Conservation (phyloP, 352 stramenopile species). For the Chrysophaeum taylorii region DNA sequence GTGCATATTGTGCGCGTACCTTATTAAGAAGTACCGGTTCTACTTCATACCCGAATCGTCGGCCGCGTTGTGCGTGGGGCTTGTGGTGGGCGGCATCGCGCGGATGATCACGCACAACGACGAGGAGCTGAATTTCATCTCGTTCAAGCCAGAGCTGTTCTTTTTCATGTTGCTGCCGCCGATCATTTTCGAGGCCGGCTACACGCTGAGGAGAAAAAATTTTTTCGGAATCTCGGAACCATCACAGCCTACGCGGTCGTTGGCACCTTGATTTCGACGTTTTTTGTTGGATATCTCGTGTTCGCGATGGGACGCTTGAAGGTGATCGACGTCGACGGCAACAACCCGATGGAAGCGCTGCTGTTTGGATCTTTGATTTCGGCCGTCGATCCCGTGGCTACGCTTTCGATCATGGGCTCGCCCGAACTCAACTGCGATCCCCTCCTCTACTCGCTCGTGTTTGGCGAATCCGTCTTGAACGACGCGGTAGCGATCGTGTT, state of each 20-base stretch:
- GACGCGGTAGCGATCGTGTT: conserved; percentile 92
- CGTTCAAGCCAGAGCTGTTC: conserved; percentile 63
- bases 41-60: conserved; percentile 70
- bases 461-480: conserved; percentile 93
- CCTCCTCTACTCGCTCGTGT: conserved; percentile 75
- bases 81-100: conserved; percentile 45
- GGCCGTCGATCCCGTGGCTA: conserved; percentile 88
- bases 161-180: conserved; percentile 91
- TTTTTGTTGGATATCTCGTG: conserved; percentile 83
- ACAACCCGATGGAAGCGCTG: conserved; percentile 80
- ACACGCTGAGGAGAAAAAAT: conserved; percentile 47
- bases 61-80: not conserved
- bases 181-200: conserved; percentile 84
- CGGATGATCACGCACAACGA: conserved; percentile 55
- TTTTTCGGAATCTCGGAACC: conserved; percentile 93
- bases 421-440: conserved; percentile 71
- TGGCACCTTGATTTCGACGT: conserved; percentile 87
- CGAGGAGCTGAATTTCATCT: conserved; percentile 75
- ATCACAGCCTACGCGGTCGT: conserved; percentile 87
- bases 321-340: conserved; percentile 72
- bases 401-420: conserved; percentile 82
- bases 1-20: conserved; percentile 73
- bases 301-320: conserved; percentile 65
- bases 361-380: conserved; percentile 89
- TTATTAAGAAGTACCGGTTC: conserved; percentile 75